A percentile compares a stretch with the other conserved stretches of the same genome.
These are phyloP conservation scores for Allium fistulosum DNA, from an alignment of 106 monocot genomes.

Conservation along the genomic window DNA sequence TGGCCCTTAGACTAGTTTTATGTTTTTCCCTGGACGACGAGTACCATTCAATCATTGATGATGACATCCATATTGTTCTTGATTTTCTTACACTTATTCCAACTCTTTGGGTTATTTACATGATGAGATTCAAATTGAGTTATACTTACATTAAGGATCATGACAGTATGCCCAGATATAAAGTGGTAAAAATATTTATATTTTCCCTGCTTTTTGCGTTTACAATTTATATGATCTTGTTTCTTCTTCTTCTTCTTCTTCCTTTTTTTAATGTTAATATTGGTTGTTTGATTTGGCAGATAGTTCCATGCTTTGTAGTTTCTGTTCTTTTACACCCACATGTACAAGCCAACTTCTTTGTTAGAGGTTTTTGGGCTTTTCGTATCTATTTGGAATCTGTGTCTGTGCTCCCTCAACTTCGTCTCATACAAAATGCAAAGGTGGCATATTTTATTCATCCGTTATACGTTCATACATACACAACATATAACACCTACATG, in stretches of 20 bases:
- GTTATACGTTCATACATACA: too few species aligned
- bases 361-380: slow-evolving; percentile 37
- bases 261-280: background rate
- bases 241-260: background rate
- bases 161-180: slow-evolving; percentile 30
- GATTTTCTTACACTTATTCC: slow-evolving; percentile 26
- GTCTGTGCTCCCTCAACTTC: slow-evolving; percentile 58
- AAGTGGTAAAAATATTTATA: slow-evolving; percentile 19
- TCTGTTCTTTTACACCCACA: slow-evolving; percentile 39
- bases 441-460: background rate
- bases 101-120: slow-evolving; percentile 45
- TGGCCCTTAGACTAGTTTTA: slow-evolving; percentile 26
- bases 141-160: slow-evolving; percentile 33
- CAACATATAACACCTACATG: too few species aligned
- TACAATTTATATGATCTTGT: too few species aligned
- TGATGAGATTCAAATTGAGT: slow-evolving; percentile 41
- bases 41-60: slow-evolving; percentile 10
- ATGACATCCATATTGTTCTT: slow-evolving; percentile 36
- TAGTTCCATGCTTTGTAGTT: slow-evolving; percentile 37
- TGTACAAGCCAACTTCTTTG: slow-evolving; percentile 3
- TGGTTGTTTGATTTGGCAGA: slow-evolving; percentile 16
- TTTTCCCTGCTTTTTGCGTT: too few species aligned
- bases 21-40: slow-evolving; percentile 4
- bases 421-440: slow-evolving; percentile 56
- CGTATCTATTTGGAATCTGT: slow-evolving; percentile 45